Conservation (phyloP, 2,329 filamentous ascomycete genomes). For the Fusarium floridanum region DNA sequence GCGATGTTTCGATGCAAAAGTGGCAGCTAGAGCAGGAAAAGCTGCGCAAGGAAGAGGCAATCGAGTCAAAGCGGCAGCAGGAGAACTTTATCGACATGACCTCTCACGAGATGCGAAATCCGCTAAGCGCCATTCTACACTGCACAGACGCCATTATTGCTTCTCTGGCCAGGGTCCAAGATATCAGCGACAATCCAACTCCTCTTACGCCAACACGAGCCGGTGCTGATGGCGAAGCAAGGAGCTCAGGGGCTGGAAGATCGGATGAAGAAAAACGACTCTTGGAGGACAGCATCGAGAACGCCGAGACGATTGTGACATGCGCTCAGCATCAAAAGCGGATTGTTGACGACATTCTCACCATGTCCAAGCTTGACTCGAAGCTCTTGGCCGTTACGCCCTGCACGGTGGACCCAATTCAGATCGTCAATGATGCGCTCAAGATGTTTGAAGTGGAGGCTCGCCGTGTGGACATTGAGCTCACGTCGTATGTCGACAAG, state of each 20-base stretch:
- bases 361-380: constrained; percentile 81
- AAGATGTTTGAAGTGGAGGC: constrained; percentile 86
- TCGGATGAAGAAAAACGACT: constrained; percentile 58
- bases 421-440: constrained; percentile 74
- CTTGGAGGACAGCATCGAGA: constrained; percentile 74
- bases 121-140: constrained; percentile 78
- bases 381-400: constrained; percentile 80
- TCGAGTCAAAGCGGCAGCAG: constrained; percentile 75
- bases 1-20: constrained; percentile 63
- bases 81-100: constrained; percentile 86
- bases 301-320: constrained; percentile 81
- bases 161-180: constrained; percentile 59
- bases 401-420: constrained; percentile 75
- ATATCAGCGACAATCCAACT: constrained; percentile 49
- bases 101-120: constrained; percentile 80
- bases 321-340: constrained; percentile 86
- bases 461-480: constrained; percentile 74
- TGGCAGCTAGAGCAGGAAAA: constrained; percentile 66
- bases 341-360: constrained; percentile 82
- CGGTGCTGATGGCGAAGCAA: constrained; percentile 14
- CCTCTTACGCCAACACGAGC: constrained; percentile 43
- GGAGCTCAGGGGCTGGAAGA: constrained; percentile 19
- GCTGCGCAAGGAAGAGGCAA: constrained; percentile 65
- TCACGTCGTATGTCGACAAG: constrained; percentile 73
- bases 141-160: constrained; percentile 78